Percentiles rank a stretch among this genome's conserved stretches.
Evolutionary conservation across 345 rosid species (phyloP).

Genomic region (Citrus medica): DNA sequence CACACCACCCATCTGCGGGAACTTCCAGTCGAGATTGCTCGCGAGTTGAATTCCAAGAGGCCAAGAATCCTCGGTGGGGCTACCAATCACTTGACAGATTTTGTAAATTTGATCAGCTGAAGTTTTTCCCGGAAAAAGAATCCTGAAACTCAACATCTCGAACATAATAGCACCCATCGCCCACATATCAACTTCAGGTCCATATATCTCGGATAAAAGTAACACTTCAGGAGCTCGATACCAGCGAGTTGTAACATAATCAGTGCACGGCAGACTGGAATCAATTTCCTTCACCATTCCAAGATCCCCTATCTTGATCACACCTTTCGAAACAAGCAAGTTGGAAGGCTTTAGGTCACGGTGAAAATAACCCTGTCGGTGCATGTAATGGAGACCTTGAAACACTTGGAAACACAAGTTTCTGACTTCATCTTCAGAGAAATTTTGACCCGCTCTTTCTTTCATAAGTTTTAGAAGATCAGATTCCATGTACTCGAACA

Average conservation of each 20-base stretch:
- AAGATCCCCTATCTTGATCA: too few species aligned
- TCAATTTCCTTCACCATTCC: too few species aligned
- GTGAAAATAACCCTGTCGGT: slow-evolving; percentile 43
- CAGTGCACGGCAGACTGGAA: too few species aligned
- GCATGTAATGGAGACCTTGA: slow-evolving; percentile 32
- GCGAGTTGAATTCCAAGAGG: neutral
- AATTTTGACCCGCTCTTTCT: slow-evolving; percentile 16
- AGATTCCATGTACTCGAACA: slow-evolving; percentile 51
- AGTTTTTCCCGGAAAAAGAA: slow-evolving; percentile 16
- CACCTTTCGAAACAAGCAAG: slow-evolving; percentile 23
- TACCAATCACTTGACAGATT: slow-evolving; percentile 40
- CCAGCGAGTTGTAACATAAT: slow-evolving; percentile 43
- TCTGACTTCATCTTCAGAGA: slow-evolving; percentile 23
- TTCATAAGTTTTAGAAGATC: slow-evolving; percentile 38
- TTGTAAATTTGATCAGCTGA: slow-evolving; percentile 34
- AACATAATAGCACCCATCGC: too few species aligned
- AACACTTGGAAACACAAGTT: too few species aligned
- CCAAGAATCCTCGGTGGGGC: slow-evolving; percentile 40
- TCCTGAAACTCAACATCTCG: too few species aligned
- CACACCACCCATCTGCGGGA: slow-evolving; percentile 27
- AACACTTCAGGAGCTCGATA: slow-evolving; percentile 52
- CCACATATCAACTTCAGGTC: too few species aligned
- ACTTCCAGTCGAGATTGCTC: slow-evolving; percentile 25
- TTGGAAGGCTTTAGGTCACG: slow-evolving; percentile 51
- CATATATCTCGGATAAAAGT: slow-evolving; percentile 22